Evolutionary conservation across 352 stramenopile genomes (phyloP).

Genomic region (Pythium plurisporium): DNA sequence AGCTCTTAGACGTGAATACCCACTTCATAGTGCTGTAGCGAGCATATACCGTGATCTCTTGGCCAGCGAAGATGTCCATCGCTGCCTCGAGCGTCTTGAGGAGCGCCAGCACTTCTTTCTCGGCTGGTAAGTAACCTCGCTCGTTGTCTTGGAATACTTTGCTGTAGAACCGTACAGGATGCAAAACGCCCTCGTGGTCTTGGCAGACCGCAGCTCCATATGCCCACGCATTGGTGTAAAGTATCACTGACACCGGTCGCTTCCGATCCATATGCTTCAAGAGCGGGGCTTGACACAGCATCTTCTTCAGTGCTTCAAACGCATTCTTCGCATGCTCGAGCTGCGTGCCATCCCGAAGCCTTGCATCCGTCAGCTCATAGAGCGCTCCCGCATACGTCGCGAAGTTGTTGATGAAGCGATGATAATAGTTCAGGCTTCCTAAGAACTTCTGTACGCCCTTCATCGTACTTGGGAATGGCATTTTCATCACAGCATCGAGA

Average conservation of each 20-base stretch:
- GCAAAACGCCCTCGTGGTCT: neutral
- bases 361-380: constrained; percentile 12
- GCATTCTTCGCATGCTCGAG: neutral
- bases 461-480: constrained; percentile 10
- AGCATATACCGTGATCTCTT: constrained; percentile 6
- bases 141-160: constrained; percentile 14
- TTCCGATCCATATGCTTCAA: neutral
- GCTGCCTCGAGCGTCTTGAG: constrained; percentile 6
- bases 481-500: neutral
- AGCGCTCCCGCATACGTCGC: neutral
- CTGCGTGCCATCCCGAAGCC: neutral
- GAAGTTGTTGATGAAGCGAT: constrained; percentile 19
- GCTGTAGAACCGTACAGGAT: constrained; percentile 9
- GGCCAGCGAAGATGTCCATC: neutral
- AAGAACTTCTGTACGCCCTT: constrained; percentile 21
- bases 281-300: neutral
- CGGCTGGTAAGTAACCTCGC: neutral
- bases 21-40: constrained; percentile 16
- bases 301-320: constrained; percentile 15
- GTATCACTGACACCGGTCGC: neutral
- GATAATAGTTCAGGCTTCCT: constrained; percentile 14
- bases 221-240: constrained; percentile 15
- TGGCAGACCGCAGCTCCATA: constrained; percentile 7
- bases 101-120: constrained; percentile 17
- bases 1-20: constrained; percentile 14